A percentile compares a stretch with the other conserved stretches of the same genome.
Evolutionary conservation across 345 rosid genomes (phyloP).

Genomic region (Erodium maritimum): DNA sequence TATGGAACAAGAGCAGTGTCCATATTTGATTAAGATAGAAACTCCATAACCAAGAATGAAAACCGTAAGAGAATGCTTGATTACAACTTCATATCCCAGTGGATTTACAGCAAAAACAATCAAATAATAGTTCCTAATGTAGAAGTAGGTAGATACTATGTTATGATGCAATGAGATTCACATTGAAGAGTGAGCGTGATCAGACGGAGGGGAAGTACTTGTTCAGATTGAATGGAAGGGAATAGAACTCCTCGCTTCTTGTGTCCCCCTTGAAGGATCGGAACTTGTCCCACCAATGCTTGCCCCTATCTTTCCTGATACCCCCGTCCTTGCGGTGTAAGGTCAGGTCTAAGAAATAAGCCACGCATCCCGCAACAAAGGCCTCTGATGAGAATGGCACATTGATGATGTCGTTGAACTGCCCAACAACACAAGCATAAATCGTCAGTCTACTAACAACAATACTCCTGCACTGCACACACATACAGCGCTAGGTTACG

Average conservation of each 20-base stretch:
- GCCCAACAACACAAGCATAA: conserved; percentile 8
- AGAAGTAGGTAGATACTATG: background rate
- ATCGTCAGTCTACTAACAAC: too few species aligned
- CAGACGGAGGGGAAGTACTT: conserved; percentile 82
- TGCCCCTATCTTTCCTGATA: conserved; percentile 80
- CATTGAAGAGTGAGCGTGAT: conserved; percentile 9
- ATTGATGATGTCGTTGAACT: conserved; percentile 93
- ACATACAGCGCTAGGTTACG: too few species aligned
- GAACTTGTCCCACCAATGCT: conserved; percentile 97
- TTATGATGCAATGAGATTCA: conserved; percentile 10
- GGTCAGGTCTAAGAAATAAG: conserved; percentile 76
- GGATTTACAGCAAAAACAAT: conserved; percentile 25
- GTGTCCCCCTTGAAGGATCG: conserved; percentile 50
- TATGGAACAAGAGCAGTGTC: too few species aligned
- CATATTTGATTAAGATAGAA: too few species aligned
- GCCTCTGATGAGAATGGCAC: conserved; percentile 90
- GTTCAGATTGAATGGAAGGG: conserved; percentile 85
- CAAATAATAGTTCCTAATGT: conserved; percentile 5
- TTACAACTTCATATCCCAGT: conserved; percentile 17
- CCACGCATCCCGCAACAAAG: conserved; percentile 76
- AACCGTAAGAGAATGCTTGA: conserved; percentile 1
- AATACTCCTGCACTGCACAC: too few species aligned
- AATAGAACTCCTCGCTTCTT: conserved; percentile 82
- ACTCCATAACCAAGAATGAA: too few species aligned
- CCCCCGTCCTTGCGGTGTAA: conserved; percentile 35